Conservation (phyloP, 352 stramenopile genomes). For the Globisporangium carolinianum region DNA sequence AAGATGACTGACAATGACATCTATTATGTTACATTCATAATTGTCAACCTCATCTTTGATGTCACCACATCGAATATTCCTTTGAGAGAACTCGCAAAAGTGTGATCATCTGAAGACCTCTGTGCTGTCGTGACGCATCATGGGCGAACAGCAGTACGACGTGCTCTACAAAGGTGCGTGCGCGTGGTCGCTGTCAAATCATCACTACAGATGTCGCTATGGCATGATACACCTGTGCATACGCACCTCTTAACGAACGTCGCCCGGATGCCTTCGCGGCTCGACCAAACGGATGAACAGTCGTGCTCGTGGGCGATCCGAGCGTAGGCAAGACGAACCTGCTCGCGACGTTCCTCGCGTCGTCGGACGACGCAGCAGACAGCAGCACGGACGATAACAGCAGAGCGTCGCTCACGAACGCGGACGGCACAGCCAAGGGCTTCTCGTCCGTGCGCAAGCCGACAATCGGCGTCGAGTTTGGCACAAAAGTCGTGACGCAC, state of each 20-base stretch:
- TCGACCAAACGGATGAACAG: slow-evolving; percentile 12
- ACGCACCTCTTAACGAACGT: background rate
- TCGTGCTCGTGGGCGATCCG: slow-evolving; percentile 72
- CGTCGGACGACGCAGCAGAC: slow-evolving; percentile 15
- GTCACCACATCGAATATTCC: no score
- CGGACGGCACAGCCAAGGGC: slow-evolving; percentile 27
- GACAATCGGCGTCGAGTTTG: slow-evolving; percentile 80
- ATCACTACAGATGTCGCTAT: background rate
- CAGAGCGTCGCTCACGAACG: slow-evolving; percentile 12
- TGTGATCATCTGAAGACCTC: no score
- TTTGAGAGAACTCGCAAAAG: no score
- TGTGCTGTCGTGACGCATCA: no score
- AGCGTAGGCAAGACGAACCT: slow-evolving; percentile 91
- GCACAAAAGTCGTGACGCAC: slow-evolving; percentile 70
- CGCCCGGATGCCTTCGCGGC: no score
- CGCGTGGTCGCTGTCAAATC: background rate
- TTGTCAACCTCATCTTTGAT: no score
- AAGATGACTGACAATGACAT: no score
- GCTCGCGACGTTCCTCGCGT: slow-evolving; percentile 68
- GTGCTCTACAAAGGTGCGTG: slow-evolving; percentile 69
- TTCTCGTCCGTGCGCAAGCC: slow-evolving; percentile 59
- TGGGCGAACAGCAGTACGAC: slow-evolving; percentile 56
- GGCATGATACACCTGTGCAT: background rate
- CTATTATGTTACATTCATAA: no score
- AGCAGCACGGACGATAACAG: background rate